Evolutionary conservation across 2,329 filamentous ascomycete genomes (phyloP).

Genomic region (Pseudonectria foliicola): DNA sequence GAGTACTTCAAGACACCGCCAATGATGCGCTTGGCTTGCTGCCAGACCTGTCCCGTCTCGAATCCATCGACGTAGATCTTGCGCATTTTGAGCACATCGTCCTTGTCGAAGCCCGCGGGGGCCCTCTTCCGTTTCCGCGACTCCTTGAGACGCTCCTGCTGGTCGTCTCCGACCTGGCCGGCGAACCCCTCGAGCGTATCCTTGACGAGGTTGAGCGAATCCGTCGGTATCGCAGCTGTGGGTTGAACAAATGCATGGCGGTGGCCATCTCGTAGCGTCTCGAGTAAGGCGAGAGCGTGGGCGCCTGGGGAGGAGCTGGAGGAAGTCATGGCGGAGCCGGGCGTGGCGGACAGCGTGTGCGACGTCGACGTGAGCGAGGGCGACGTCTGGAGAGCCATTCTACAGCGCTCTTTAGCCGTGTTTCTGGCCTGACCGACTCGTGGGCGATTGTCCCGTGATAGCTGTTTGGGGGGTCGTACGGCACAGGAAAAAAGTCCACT

Average conservation of each 20-base stretch:
- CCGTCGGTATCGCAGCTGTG: conserved; percentile 54
- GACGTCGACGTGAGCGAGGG: conserved; percentile 59
- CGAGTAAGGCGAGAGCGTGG: conserved; percentile 45
- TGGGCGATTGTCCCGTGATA: not conserved
- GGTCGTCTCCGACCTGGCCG: conserved; percentile 62
- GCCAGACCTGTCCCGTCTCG: conserved; percentile 83
- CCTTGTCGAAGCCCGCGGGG: conserved; percentile 31
- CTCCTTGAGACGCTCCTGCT: conserved; percentile 60
- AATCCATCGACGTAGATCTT: conserved; percentile 85
- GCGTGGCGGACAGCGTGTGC: conserved; percentile 51
- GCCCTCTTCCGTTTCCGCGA: conserved; percentile 72
- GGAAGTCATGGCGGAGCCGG: conserved; percentile 37
- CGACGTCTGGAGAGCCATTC: conserved; percentile 37
- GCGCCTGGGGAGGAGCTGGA: conserved; percentile 28
- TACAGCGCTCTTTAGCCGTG: conserved; percentile 11
- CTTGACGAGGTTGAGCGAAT: conserved; percentile 71
- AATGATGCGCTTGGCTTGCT: conserved; percentile 82
- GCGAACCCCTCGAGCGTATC: conserved; percentile 73
- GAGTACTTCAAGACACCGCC: conserved; percentile 45
- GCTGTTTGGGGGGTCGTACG: conserved; percentile 9
- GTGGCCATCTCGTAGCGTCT: conserved; percentile 49
- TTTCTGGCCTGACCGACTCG: not conserved
- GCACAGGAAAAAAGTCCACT: conserved; percentile 5
- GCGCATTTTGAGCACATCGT: conserved; percentile 63
- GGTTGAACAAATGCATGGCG: conserved; percentile 76